These are phyloP conservation scores for Tricholoma sp. DNA, from an alignment of 768 basidiomycete genomes.

Conservation along the genomic window DNA sequence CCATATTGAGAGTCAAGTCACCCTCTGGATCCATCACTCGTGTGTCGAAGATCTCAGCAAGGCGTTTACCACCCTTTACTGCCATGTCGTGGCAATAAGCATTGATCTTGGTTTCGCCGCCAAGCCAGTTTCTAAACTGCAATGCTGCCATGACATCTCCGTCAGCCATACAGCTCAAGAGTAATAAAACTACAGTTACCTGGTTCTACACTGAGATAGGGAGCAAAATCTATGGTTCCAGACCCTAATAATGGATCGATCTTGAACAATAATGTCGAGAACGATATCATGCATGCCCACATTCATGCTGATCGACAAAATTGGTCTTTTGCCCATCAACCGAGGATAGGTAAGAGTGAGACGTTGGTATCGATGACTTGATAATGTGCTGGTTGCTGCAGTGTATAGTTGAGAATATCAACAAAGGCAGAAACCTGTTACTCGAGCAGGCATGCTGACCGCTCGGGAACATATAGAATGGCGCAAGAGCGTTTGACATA, in stretches of 20 bases:
- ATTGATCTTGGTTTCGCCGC: slow-evolving; percentile 76
- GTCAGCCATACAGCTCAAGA: neutral
- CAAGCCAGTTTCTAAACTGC: slow-evolving; percentile 73
- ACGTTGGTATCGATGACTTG: slow-evolving; percentile 55
- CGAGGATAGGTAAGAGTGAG: slow-evolving; percentile 43
- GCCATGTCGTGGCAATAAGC: slow-evolving; percentile 72
- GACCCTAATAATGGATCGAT: slow-evolving; percentile 36
- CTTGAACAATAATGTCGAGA: neutral
- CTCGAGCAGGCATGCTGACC: slow-evolving; percentile 21
- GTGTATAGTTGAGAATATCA: neutral
- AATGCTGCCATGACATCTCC: slow-evolving; percentile 41
- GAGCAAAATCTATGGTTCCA: slow-evolving; percentile 49
- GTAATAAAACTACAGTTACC: slow-evolving; percentile 29
- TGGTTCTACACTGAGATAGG: slow-evolving; percentile 42
- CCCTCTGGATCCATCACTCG: slow-evolving; percentile 55
- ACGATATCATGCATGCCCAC: slow-evolving; percentile 15
- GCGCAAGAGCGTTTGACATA: slow-evolving; percentile 64
- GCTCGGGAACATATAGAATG: slow-evolving; percentile 66
- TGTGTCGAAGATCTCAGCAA: slow-evolving; percentile 66
- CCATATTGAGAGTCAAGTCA: slow-evolving; percentile 74
- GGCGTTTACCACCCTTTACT: slow-evolving; percentile 53
- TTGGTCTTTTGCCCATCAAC: slow-evolving; percentile 25
- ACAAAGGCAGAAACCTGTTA: neutral
- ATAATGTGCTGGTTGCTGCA: slow-evolving; percentile 63
- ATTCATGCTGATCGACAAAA: slow-evolving; percentile 42